These are phyloP conservation scores for Luvunga scandens DNA, from an alignment of 345 rosid species.

Conservation along the genomic window DNA sequence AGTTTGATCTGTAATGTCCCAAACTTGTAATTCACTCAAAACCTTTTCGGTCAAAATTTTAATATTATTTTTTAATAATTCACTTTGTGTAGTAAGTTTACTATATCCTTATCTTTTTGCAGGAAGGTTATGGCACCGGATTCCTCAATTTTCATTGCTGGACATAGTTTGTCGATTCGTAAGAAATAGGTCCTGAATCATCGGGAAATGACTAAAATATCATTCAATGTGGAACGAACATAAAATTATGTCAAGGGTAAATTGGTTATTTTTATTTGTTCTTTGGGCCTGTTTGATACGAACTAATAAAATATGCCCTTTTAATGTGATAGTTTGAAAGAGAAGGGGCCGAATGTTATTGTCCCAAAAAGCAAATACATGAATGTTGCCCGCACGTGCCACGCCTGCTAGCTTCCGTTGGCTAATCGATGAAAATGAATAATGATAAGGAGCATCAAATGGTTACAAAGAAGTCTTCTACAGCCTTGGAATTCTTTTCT, in stretches of 20 bases:
- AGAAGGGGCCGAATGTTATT: not conserved
- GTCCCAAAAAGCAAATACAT: not conserved
- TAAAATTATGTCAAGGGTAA: not conserved
- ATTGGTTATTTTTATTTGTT: too few species aligned
- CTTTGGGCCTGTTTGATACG: not conserved
- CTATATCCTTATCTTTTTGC: not conserved
- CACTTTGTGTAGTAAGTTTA: too few species aligned
- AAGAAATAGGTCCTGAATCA: not conserved
- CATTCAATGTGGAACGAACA: not conserved
- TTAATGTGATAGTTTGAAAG: too few species aligned
- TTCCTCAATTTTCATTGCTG: not conserved
- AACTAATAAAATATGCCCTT: too few species aligned
- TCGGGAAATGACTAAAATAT: not conserved
- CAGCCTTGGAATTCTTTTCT: not conserved
- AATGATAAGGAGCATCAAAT: not conserved
- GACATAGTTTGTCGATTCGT: too few species aligned
- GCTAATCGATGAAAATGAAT: not conserved
- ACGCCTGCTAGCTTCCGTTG: not conserved
- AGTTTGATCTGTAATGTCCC: not conserved
- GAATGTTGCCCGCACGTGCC: not conserved
- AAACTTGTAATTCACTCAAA: conserved; percentile 12
- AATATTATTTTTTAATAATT: not conserved
- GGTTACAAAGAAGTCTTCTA: conserved; percentile 10
- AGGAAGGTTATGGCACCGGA: not conserved
- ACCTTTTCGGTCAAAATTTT: not conserved